Base-by-base conservation (phyloP, 495 filamentous ascomycete genomes). In the Alectoria sarmentosa region DNA sequence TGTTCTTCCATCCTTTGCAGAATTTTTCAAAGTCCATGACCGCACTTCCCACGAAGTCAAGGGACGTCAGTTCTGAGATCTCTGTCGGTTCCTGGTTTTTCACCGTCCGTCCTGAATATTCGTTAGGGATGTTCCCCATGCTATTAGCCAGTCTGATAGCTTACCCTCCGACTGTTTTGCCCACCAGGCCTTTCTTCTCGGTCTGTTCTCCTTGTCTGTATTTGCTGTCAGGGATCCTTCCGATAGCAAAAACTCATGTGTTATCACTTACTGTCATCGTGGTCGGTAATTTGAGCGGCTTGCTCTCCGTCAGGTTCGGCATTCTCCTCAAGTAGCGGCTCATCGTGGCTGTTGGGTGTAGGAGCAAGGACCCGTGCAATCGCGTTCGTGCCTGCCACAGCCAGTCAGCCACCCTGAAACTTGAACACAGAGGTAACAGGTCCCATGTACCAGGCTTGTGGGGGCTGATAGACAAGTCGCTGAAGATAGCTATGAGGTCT, bases 1-100 rank as follows among this genome's bases (percentile, higher is more conserved):
- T 28, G 11, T 41, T 42, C 9, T 60, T 30, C 66, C 63, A 65
- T 30, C 34, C 44, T 30, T 42, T 32, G 60, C 56, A 67, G 32
- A 60, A 62, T 5, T 38, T 52, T 17, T 23, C 21, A 42, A 67
- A 67, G 15, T 61, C 21, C 15, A 46, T 17, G 26, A 69, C 37
- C 5, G n/a, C 55, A 11, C 15, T 21, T 7, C 37, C 30, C 41
- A 70, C 64, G 5, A 48, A 46, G 36, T 38, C 57, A 23, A 63
- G 56, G 21, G 42, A 36, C 7, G 61, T 54, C 6, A 60, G 65
- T 39, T 62, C 54, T 34, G 17, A 59, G 32, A 52, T 38, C 41
- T 59, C 56, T 15, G n/a, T 42, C 36, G 57, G 8, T 8, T 23
- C 3, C 26, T 60, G 28, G 21, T 41, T 41, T 36, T 60, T 60